These are phyloP conservation scores for Erythrobasidium hasegawianum DNA, from an alignment of 1,284 basidiomycete species.

Conservation along the genomic window DNA sequence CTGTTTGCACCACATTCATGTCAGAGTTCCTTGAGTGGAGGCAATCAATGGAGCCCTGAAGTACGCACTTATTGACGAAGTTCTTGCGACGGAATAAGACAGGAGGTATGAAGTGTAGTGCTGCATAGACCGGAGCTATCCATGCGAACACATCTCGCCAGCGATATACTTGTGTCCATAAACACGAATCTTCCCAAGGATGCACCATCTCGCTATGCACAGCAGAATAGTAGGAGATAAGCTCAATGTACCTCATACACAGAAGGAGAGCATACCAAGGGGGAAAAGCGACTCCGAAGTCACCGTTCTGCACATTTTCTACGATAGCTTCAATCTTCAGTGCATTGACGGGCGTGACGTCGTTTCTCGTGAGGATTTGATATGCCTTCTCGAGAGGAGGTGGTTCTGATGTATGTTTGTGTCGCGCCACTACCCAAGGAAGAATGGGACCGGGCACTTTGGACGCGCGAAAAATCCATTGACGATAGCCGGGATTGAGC, in stretches of 20 bases:
- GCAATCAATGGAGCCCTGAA: neutral
- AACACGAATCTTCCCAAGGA: conserved; percentile 70
- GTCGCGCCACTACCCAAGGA: conserved; percentile 45
- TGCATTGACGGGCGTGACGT: conserved; percentile 45
- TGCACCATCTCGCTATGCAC: conserved; percentile 24
- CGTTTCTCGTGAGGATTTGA: conserved; percentile 15
- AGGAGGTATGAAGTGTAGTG: conserved; percentile 79
- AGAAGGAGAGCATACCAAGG: conserved; percentile 13
- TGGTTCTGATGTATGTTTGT: conserved; percentile 9
- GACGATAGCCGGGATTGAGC: conserved; percentile 68
- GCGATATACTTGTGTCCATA: conserved; percentile 60
- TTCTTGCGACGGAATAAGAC: conserved; percentile 50
- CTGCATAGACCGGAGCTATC: conserved; percentile 76
- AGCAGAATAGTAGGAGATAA: neutral
- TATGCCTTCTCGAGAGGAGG: conserved; percentile 25
- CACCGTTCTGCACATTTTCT: conserved; percentile 49
- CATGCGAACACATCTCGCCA: conserved; percentile 78
- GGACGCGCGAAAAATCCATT: conserved; percentile 65
- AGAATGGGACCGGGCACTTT: conserved; percentile 63
- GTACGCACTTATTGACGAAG: conserved; percentile 61
- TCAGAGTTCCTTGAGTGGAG: neutral
- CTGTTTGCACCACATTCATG: conserved; percentile 2
- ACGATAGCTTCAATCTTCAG: conserved; percentile 47
- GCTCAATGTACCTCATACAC: neutral
- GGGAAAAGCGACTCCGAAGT: conserved; percentile 39